Evolutionary conservation across 805 yeast species (phyloP).

Genomic region (Candida morakotiae): DNA sequence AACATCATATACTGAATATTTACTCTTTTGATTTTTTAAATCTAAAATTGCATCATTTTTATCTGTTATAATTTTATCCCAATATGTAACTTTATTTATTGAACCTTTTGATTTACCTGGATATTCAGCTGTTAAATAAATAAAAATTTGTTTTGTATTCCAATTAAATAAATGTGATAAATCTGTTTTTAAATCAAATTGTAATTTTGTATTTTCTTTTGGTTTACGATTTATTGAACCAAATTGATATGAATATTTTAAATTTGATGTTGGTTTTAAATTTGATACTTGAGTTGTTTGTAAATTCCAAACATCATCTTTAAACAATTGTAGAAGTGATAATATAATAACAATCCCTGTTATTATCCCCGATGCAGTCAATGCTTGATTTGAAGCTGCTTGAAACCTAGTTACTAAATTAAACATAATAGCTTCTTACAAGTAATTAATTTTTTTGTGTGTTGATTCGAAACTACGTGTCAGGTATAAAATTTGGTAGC

Average conservation of each 20-base stretch:
- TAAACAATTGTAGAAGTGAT: slow-evolving; percentile 46
- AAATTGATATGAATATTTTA: slow-evolving; percentile 55
- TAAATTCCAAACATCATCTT: slow-evolving; percentile 41
- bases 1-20: slow-evolving; percentile 87
- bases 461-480: slow-evolving; percentile 4
- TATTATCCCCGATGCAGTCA: slow-evolving; percentile 41
- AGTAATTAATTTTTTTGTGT: not conserved
- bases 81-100: slow-evolving; percentile 71
- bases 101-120: slow-evolving; percentile 41
- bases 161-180: slow-evolving; percentile 81
- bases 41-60: slow-evolving; percentile 56
- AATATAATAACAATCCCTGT: slow-evolving; percentile 44
- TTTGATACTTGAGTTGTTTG: slow-evolving; percentile 35
- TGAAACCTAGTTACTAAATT: slow-evolving; percentile 36
- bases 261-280: slow-evolving; percentile 33
- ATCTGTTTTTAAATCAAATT: slow-evolving; percentile 73
- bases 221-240: slow-evolving; percentile 66
- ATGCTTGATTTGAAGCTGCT: slow-evolving; percentile 47
- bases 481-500: slow-evolving; percentile 2
- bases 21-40: slow-evolving; percentile 53
- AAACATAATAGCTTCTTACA: slow-evolving; percentile 17
- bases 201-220: slow-evolving; percentile 70
- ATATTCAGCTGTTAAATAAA: slow-evolving; percentile 85
- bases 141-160: slow-evolving; percentile 97
- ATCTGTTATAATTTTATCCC: slow-evolving; percentile 78